phyloP scores from a whole-genome alignment of 805 yeast genomes.

The Hanseniaspora osmophila region DNA sequence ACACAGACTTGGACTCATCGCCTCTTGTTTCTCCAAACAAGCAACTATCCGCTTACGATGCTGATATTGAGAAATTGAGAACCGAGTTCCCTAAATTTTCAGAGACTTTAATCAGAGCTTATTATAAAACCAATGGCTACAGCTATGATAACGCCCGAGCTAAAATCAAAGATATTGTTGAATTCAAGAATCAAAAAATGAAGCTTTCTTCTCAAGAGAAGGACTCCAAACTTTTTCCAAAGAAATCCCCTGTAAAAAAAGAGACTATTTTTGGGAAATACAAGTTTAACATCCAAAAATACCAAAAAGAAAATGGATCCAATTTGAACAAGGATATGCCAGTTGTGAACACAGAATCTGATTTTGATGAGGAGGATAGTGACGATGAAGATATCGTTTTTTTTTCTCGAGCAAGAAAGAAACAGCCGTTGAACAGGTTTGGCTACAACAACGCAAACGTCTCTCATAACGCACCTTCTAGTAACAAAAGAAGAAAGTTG shows the following conservation, averaged over 20 bases:
- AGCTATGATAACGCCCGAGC: background rate
- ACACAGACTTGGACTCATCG: background rate
- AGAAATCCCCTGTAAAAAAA: background rate
- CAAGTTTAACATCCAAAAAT: background rate
- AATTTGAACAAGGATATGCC: background rate
- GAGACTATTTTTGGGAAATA: background rate
- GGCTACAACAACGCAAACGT: background rate
- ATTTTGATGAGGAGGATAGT: background rate
- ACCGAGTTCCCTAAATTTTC: slow-evolving; percentile 23
- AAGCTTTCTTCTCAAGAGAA: background rate
- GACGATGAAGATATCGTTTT: background rate
- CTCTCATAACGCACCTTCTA: background rate
- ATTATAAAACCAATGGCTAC: slow-evolving; percentile 10
- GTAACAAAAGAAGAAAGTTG: slow-evolving; percentile 25
- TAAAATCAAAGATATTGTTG: background rate
- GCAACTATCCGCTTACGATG: slow-evolving; percentile 1
- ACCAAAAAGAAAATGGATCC: background rate
- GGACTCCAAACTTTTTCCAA: background rate
- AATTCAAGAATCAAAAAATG: background rate
- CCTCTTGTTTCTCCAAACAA: background rate
- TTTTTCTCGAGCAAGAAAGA: background rate
- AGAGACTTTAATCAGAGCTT: slow-evolving; percentile 24
- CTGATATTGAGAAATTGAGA: slow-evolving; percentile 12
- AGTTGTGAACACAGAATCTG: background rate
- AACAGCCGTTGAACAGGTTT: background rate